Conservation (phyloP, 371 early-diverging fungal species). For the Mortierella sp. region DNA sequence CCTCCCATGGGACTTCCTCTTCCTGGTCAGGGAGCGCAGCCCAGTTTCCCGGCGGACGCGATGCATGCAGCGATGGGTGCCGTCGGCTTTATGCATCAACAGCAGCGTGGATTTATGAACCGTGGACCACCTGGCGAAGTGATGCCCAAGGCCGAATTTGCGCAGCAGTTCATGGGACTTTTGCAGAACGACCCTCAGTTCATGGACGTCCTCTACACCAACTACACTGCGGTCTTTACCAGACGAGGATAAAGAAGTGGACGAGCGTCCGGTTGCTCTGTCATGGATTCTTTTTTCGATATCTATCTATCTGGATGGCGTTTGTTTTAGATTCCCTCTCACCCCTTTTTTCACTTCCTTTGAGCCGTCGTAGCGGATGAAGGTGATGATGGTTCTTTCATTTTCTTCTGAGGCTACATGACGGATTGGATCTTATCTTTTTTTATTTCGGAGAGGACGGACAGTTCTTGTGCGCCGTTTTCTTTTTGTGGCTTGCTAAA, state of each 20-base stretch:
- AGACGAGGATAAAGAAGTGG: constrained; percentile 59
- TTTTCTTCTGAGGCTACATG: not conserved
- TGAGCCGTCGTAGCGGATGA: not conserved
- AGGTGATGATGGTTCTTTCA: not conserved
- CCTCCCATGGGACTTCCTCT: constrained; percentile 42
- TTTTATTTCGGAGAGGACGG: not conserved
- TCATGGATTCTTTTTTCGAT: not conserved
- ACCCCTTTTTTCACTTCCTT: not conserved
- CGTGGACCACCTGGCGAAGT: constrained; percentile 25
- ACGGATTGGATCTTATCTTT: not conserved
- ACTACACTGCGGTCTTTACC: constrained; percentile 49
- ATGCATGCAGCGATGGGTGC: constrained; percentile 58
- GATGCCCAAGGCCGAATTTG: constrained; percentile 48
- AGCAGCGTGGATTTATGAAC: constrained; percentile 38
- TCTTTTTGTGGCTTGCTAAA: not conserved
- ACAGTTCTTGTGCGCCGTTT: not conserved
- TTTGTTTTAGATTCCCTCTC: not conserved
- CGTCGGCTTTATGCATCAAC: constrained; percentile 53
- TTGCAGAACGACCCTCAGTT: constrained; percentile 53
- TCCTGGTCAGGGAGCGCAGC: constrained; percentile 6
- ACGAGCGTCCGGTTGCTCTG: not conserved
- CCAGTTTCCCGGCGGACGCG: constrained; percentile 53
- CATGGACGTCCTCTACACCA: constrained; percentile 55
- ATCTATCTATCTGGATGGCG: not conserved
- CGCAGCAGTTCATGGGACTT: constrained; percentile 34